Conservation (phyloP, 2,329 filamentous ascomycete genomes). For the Curvularia lunata region DNA sequence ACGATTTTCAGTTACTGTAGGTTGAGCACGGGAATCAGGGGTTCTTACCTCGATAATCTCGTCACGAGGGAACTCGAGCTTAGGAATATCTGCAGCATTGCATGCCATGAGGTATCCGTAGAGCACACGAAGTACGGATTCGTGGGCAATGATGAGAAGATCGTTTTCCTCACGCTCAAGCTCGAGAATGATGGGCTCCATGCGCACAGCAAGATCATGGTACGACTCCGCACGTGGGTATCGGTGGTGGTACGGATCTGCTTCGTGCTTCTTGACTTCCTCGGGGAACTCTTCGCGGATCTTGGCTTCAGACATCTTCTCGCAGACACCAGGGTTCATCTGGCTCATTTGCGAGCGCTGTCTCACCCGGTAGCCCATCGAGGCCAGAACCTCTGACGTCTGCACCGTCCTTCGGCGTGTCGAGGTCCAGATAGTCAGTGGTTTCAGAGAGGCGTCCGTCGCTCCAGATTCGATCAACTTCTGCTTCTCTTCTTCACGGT, state of each 20-base stretch:
- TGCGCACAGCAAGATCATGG: slow-evolving; percentile 94
- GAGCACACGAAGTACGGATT: slow-evolving; percentile 93
- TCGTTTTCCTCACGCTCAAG: slow-evolving; percentile 96
- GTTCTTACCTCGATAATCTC: slow-evolving; percentile 85
- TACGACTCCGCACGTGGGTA: slow-evolving; percentile 98
- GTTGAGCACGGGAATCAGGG: not conserved
- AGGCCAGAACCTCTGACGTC: slow-evolving; percentile 81
- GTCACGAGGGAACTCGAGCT: slow-evolving; percentile 89
- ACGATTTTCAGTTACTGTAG: not conserved
- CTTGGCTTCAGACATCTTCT: slow-evolving; percentile 84
- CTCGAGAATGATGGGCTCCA: slow-evolving; percentile 97
- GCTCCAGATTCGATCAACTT: slow-evolving; percentile 72
- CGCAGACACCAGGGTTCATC: slow-evolving; percentile 93
- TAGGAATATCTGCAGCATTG: slow-evolving; percentile 91
- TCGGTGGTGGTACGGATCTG: slow-evolving; percentile 95
- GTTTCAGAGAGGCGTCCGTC: slow-evolving; percentile 71
- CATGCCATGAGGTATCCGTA: slow-evolving; percentile 99
- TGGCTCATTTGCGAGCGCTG: slow-evolving; percentile 97
- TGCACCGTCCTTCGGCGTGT: slow-evolving; percentile 89
- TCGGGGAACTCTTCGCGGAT: slow-evolving; percentile 86
- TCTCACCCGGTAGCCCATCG: slow-evolving; percentile 81
- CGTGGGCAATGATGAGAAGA: slow-evolving; percentile 96
- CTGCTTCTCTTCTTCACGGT: slow-evolving; percentile 81
- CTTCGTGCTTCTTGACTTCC: slow-evolving; percentile 89
- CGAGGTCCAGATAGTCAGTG: slow-evolving; percentile 92